phyloP scores from a whole-genome alignment of 1,284 basidiomycete species.

The Microbotryum silenes-acaulis region DNA sequence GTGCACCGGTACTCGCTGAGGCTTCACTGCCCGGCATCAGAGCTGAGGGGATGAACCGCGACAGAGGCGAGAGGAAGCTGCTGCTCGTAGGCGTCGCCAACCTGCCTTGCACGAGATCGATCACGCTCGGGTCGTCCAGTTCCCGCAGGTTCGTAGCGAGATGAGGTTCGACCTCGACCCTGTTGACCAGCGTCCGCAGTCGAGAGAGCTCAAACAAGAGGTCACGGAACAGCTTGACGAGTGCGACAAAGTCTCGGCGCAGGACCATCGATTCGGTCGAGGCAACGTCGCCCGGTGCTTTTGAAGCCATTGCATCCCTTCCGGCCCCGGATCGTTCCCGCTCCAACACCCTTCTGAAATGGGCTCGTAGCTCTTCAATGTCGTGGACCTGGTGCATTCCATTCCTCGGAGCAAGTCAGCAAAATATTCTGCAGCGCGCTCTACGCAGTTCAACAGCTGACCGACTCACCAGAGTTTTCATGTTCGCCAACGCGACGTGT shows the following conservation, averaged over 20 bases:
- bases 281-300: conserved; percentile 1
- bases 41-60: conserved; percentile 54
- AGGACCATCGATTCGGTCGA: conserved; percentile 52
- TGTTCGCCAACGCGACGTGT: conserved; percentile 76
- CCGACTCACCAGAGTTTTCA: conserved; percentile 58
- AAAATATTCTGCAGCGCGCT: background rate
- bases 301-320: conserved; percentile 43
- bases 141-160: conserved; percentile 65
- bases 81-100: background rate
- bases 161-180: conserved; percentile 78
- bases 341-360: conserved; percentile 57
- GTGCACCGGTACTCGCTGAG: background rate
- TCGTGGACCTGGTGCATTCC: conserved; percentile 46
- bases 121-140: conserved; percentile 23
- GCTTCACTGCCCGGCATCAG: background rate
- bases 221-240: conserved; percentile 81
- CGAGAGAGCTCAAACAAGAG: conserved; percentile 74
- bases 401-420: background rate
- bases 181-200: conserved; percentile 75
- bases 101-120: background rate
- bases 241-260: conserved; percentile 69
- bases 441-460: background rate
- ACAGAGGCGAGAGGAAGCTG: conserved; percentile 56
- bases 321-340: conserved; percentile 47
- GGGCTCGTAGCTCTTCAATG: conserved; percentile 57